These are phyloP conservation scores for Annulohypoxylon bovei DNA, from an alignment of 495 filamentous ascomycete genomes.

Conservation along the genomic window DNA sequence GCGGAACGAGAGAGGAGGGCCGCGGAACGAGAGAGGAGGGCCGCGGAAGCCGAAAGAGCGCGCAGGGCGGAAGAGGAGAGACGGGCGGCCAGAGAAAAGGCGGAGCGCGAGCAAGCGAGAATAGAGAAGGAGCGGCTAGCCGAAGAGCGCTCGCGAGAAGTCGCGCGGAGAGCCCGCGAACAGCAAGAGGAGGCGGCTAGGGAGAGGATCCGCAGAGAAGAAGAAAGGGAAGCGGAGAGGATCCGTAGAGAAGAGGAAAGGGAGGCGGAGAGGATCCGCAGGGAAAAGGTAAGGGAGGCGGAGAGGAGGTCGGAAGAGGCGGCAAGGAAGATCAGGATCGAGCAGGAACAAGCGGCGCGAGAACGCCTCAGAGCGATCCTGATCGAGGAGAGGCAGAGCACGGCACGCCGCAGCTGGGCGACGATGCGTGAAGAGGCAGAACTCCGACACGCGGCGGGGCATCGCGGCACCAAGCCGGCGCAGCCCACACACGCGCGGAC, in stretches of 20 bases:
- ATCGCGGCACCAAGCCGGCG: not conserved
- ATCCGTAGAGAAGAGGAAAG: too few species aligned
- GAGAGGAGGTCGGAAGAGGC: constrained; percentile 34
- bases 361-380: constrained; percentile 22
- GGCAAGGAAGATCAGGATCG: constrained; percentile 10
- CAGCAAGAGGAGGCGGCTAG: constrained; percentile 28
- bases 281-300: constrained; percentile 22
- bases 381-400: constrained; percentile 29
- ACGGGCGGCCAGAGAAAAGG: constrained; percentile 18
- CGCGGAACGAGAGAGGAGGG: too few species aligned
- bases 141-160: constrained; percentile 31
- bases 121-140: constrained; percentile 23
- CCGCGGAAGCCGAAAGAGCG: constrained; percentile 13
- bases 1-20: too few species aligned
- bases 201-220: constrained; percentile 25
- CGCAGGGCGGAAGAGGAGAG: constrained; percentile 19
- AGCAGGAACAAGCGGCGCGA: constrained; percentile 31
- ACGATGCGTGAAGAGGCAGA: constrained; percentile 31
- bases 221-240: too few species aligned
- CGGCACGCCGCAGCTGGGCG: constrained; percentile 22
- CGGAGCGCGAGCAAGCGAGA: constrained; percentile 7
- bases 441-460: not conserved
- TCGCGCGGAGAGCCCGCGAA: constrained; percentile 25
- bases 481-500: not conserved
- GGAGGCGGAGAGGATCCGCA: too few species aligned